Percentiles rank a stretch among this genome's conserved stretches.
Conservation (phyloP, 768 basidiomycete genomes). For the Tulasnella sp. region DNA sequence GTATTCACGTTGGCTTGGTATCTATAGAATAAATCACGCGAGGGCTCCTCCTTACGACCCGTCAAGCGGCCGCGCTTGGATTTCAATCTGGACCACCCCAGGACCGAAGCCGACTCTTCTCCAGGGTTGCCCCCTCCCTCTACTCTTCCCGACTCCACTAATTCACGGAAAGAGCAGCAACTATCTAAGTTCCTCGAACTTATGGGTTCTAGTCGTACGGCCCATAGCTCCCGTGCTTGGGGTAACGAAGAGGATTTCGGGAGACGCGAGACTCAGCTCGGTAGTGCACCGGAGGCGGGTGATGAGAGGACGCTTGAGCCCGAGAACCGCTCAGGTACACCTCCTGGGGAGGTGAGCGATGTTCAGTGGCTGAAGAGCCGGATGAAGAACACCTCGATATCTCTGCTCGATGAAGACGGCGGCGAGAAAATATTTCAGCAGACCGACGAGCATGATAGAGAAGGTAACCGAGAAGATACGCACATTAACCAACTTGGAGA, state of each 20-base stretch:
- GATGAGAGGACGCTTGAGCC: background rate
- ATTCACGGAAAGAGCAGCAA: conserved; percentile 33
- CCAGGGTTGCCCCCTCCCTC: background rate
- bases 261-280: conserved; percentile 30
- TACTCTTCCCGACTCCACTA: background rate
- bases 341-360: conserved; percentile 51
- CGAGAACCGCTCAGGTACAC: conserved; percentile 3
- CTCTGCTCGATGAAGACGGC: conserved; percentile 51
- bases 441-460: conserved; percentile 28
- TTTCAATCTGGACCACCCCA: background rate
- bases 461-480: background rate
- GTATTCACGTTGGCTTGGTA: background rate
- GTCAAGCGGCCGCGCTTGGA: conserved; percentile 60
- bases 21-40: conserved; percentile 50
- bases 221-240: conserved; percentile 58
- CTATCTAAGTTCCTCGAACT: conserved; percentile 33
- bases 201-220: background rate
- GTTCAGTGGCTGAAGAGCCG: conserved; percentile 69
- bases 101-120: too few species aligned
- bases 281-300: background rate
- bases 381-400: conserved; percentile 51
- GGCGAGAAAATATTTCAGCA: conserved; percentile 21
- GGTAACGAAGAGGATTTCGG: conserved; percentile 45
- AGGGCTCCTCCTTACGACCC: conserved; percentile 50
- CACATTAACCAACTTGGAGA: background rate